These are phyloP conservation scores for Dunaliella sp. DNA, from an alignment of 139 green algal species.

Conservation along the genomic window DNA sequence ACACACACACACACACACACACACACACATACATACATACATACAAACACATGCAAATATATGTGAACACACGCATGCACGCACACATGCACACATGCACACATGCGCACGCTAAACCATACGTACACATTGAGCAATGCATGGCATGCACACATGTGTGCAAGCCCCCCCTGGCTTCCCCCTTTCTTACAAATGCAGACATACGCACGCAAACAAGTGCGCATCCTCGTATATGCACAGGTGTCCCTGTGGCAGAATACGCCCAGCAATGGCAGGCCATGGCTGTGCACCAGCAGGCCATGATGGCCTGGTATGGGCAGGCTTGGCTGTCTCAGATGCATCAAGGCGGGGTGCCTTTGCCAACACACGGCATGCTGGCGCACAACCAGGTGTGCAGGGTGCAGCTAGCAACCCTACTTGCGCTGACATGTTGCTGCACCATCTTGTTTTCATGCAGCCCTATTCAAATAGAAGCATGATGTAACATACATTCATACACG, in stretches of 20 bases:
- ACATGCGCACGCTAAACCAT: neutral
- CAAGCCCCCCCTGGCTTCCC: no score
- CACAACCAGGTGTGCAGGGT: neutral
- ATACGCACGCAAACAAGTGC: neutral
- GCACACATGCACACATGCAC: neutral
- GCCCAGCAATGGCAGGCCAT: conserved; percentile 49
- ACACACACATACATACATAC: neutral
- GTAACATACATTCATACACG: no score
- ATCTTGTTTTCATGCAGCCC: no score
- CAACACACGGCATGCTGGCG: conserved; percentile 1
- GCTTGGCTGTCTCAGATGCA: conserved; percentile 11
- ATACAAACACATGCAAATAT: neutral
- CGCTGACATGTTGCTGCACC: no score
- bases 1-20: neutral
- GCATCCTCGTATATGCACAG: neutral
- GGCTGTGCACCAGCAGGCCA: conserved; percentile 42
- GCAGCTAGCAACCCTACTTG: no score
- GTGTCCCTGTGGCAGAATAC: conserved; percentile 42
- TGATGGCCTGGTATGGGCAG: conserved; percentile 47
- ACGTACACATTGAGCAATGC: no score
- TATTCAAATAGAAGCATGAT: no score
- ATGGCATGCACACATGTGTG: no score
- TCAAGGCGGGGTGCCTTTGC: neutral
- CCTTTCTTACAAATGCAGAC: neutral
- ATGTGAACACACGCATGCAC: neutral